phyloP scores from a whole-genome alignment of 169 alveolate species.

The Pseudocohnilembus persalinus region DNA sequence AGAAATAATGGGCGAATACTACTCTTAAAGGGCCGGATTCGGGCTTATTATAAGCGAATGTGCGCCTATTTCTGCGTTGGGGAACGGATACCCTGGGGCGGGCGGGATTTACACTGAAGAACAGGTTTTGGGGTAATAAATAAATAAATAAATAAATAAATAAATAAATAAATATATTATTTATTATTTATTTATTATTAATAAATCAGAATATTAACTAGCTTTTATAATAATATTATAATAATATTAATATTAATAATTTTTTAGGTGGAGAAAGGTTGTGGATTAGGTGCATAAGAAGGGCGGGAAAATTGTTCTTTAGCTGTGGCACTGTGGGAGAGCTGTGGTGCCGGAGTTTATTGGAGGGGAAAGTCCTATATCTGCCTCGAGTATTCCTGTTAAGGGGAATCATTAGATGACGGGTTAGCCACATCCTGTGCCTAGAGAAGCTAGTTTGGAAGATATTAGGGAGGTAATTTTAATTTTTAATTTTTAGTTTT shows the following conservation, averaged over 20 bases:
- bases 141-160: no score
- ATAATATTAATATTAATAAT: slow-evolving; percentile 28
- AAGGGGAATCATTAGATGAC: slow-evolving; percentile 35
- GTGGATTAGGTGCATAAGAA: slow-evolving; percentile 46
- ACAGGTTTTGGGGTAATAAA: slow-evolving; percentile 35
- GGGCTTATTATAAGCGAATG: slow-evolving; percentile 53
- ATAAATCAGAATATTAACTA: no score
- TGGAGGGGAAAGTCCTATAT: slow-evolving; percentile 34
- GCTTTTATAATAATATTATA: no score
- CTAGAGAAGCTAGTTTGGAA: slow-evolving; percentile 35
- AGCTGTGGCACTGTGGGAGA: slow-evolving; percentile 56
- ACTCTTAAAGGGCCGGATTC: slow-evolving; percentile 47
- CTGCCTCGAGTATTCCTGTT: slow-evolving; percentile 49
- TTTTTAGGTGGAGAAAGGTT: slow-evolving; percentile 43
- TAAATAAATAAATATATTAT: no score
- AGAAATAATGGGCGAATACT: slow-evolving; percentile 31
- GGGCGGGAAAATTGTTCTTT: slow-evolving; percentile 36
- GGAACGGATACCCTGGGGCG: slow-evolving; percentile 16
- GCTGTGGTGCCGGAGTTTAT: slow-evolving; percentile 24
- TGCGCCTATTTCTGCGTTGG: slow-evolving; percentile 27
- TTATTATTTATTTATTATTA: no score
- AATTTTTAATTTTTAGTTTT: no score
- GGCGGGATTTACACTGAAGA: slow-evolving; percentile 42
- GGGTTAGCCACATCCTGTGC: slow-evolving; percentile 22
- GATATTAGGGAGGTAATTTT: slow-evolving; percentile 26